Evolutionary conservation across 116 monocot species (phyloP), one percentile per base, ranked within the genome.

Genomic region (Cymodocea nodosa): DNA sequence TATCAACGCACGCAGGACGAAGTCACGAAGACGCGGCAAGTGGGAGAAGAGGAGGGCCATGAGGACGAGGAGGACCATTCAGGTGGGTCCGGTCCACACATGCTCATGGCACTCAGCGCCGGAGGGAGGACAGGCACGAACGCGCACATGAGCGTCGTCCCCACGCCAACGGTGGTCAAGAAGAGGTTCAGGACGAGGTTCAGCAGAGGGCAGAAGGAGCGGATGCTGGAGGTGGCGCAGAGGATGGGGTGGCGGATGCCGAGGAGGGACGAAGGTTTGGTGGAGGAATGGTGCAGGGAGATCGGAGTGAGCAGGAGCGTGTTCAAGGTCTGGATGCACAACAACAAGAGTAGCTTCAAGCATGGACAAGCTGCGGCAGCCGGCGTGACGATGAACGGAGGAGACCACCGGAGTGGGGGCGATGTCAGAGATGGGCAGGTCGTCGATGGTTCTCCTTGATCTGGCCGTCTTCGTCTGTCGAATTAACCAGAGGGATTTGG

Each of bases 311-410:
- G 56, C 0, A 77, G 60, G 63, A 74, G 81, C 0, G 97, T 87
- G 36, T 95, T 95, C 75, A 97, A 97, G 79, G 95, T 97, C 50
- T 90, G 95, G 91, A 90, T 97, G 97, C 97, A 97, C 60, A 97
- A 97, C 75, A 97, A 97, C 75, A 97, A 91, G 73, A 90, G 87
- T 65, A 71, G 68, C 52, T 92, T 83, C 51, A 40, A 39, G 30
- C 30, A 69, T 7, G 75, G 44, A 2, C 23, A 24, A 17, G 40
- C 61, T 12, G 67, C 9, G 12, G 44, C 44, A 10, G 44, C 4
- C 44, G 30, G 3, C 3, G 30, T 30, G 30, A 30, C 3, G 30
- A 44, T 44, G 12, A 44, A 44, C 12, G 12, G 12, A 10, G 44
- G 44, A 44, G 44, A 6, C 44, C 12, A 44, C 12, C 11, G 0